Evolutionary conservation across 495 filamentous ascomycete species (phyloP), one percentile per base, ranked within the genome.

Genomic region (Aspergillus ellipticus): DNA sequence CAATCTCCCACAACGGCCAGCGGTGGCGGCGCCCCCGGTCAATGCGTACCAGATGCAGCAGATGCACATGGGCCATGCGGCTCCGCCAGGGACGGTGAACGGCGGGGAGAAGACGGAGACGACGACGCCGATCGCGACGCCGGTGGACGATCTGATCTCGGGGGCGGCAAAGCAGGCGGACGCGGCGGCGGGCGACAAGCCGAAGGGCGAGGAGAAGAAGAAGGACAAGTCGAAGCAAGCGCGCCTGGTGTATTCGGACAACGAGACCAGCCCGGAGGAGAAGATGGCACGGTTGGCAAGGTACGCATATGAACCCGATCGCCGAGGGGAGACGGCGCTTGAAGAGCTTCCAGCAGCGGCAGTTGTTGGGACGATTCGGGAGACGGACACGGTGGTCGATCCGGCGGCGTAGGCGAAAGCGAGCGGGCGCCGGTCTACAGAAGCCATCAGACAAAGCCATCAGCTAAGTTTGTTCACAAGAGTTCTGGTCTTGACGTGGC

Each of bases 241-340:
- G 54, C 84, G 85, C 65, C 82, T 96, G 81, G 75, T 94, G 5
- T 94, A 91, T 72, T 84, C 82, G 41, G 87, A 92, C 66, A 82
- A 86, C 42, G 87, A 89, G 43, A 75, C 83, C 63, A 92, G 88
- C 61, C 90, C 90, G 21, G 90, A 96, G 73, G 90, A 96, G 76
- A 90, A 84, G 72, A 91, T 93, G 89, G 85, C 89, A 24, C 67
- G 73, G 59, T 72, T 95, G 73, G 78, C 88, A 48, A 85, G 83
- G 74, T 96, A 93, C 75, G 84, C 85, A 64, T 89, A 86, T 67
- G 74, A 74, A 73, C 81, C 83, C 68, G 79, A 76, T 61, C 65
- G 56, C 20, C 68, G 63, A 61, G 47, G 50, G 33, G 65, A 71
- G 49, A 74, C 67, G 37, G 66, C 54, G 28, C 68, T 75, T 41